A percentile compares a stretch with the other conserved stretches of the same genome.
Conservation (phyloP, 2,329 filamentous ascomycete species). For the Aspergillus puulaauensis region DNA sequence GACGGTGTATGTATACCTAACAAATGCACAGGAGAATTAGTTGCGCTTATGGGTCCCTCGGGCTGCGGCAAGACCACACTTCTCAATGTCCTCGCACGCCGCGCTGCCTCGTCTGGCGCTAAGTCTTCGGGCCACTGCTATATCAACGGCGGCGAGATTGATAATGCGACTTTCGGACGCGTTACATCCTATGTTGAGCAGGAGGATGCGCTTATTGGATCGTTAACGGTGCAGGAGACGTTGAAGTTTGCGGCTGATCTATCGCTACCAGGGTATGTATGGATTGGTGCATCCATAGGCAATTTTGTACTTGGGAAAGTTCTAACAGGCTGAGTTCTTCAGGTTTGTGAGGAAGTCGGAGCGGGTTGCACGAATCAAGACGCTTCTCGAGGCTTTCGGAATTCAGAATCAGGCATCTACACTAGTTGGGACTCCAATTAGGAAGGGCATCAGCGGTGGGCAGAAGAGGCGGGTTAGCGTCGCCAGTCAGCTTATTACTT, state of each 20-base stretch:
- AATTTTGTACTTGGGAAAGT: not conserved
- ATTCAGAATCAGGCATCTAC: constrained; percentile 67
- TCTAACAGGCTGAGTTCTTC: not conserved
- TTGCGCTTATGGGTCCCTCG: constrained; percentile 80
- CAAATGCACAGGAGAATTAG: constrained; percentile 59
- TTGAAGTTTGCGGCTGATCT: constrained; percentile 74
- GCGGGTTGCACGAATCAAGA: constrained; percentile 62
- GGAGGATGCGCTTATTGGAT: constrained; percentile 80
- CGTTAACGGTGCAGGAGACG: constrained; percentile 77
- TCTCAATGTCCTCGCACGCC: constrained; percentile 73
- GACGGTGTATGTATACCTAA: not conserved
- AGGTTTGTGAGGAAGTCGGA: constrained; percentile 57
- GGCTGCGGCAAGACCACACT: constrained; percentile 78
- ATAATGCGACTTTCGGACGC: constrained; percentile 58
- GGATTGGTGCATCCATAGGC: constrained; percentile 5
- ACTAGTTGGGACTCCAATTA: constrained; percentile 77
- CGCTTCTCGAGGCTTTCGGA: constrained; percentile 70
- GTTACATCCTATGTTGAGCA: constrained; percentile 82
- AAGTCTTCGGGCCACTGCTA: constrained; percentile 55
- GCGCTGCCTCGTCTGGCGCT: constrained; percentile 54
- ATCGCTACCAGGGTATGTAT: constrained; percentile 56
- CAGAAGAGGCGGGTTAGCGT: constrained; percentile 81
- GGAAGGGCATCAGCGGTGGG: constrained; percentile 80
- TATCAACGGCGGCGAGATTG: constrained; percentile 62
- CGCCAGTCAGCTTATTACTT: constrained; percentile 77